phyloP scores from a whole-genome alignment of 1,139 yeast species.

The Casaregolazyma suthepensis region DNA sequence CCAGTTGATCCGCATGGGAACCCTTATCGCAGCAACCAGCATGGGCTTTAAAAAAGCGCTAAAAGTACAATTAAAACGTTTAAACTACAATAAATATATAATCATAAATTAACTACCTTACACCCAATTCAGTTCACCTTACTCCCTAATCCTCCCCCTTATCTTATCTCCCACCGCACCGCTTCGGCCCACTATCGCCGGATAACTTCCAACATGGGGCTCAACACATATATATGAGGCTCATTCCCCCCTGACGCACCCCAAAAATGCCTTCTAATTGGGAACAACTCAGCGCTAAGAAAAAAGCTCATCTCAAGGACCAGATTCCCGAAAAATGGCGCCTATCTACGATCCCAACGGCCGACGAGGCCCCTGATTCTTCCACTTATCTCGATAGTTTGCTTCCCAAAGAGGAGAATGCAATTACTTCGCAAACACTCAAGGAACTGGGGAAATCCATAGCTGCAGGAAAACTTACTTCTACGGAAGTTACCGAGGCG shows the following conservation, averaged over 20 bases:
- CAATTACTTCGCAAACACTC: constrained; percentile 11
- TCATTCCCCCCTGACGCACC: not conserved
- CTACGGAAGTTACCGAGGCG: constrained; percentile 21
- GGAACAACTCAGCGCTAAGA: constrained; percentile 1
- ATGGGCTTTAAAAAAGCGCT: too few species aligned
- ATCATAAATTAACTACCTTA: too few species aligned
- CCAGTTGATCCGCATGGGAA: too few species aligned
- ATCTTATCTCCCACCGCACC: too few species aligned
- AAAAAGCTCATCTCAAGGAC: constrained; percentile 3
- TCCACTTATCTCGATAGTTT: constrained; percentile 11
- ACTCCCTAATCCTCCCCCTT: too few species aligned
- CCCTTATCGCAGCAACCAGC: too few species aligned
- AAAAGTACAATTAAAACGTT: too few species aligned
- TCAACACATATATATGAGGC: not conserved
- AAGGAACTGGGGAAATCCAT: constrained; percentile 5
- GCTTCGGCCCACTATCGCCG: not conserved
- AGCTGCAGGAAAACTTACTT: constrained; percentile 9
- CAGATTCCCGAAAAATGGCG: constrained; percentile 12
- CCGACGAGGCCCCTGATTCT: constrained; percentile 14
- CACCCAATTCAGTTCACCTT: too few species aligned
- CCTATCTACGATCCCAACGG: constrained; percentile 7
- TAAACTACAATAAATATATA: too few species aligned
- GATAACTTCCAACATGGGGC: not conserved
- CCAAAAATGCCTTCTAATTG: not conserved
- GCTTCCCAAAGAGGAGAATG: constrained; percentile 9